A percentile compares a stretch with the other conserved stretches of the same genome.
These are phyloP conservation scores for Cinchona pubescens DNA, from an alignment of 257 asterid genomes.

Conservation along the genomic window DNA sequence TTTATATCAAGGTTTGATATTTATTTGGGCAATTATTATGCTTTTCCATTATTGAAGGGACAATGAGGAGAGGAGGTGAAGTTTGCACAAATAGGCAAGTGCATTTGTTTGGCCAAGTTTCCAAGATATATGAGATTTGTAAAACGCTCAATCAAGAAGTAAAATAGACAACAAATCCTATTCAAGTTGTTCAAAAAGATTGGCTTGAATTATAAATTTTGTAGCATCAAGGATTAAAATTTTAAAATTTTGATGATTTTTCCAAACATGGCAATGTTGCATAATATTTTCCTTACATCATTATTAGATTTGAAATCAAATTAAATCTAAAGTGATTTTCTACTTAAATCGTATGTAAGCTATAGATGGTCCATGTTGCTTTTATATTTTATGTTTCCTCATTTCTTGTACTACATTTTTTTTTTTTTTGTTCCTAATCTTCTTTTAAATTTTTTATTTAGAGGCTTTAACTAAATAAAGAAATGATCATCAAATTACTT, in stretches of 20 bases:
- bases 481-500: neutral
- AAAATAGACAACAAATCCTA: neutral
- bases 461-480: neutral
- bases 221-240: neutral
- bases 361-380: neutral
- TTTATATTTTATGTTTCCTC: neutral
- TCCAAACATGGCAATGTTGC: neutral
- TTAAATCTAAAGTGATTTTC: conserved; percentile 5
- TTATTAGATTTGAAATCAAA: conserved; percentile 11
- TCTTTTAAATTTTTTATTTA: neutral
- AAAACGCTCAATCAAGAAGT: neutral
- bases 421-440: too few species aligned
- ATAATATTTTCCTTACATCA: conserved; percentile 1
- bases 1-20: conserved; percentile 9
- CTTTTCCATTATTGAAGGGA: conserved; percentile 15
- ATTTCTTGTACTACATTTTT: neutral
- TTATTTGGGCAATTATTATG: neutral
- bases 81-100: neutral
- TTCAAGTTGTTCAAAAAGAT: neutral
- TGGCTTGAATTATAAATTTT: neutral
- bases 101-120: conserved; percentile 2
- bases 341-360: neutral
- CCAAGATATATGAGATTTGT: neutral
- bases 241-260: too few species aligned
- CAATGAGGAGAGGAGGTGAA: neutral